Percentiles rank a stretch among this genome's conserved stretches.
Conservation (phyloP, 2,329 filamentous ascomycete genomes). For the Clarireedia homoeocarpa region DNA sequence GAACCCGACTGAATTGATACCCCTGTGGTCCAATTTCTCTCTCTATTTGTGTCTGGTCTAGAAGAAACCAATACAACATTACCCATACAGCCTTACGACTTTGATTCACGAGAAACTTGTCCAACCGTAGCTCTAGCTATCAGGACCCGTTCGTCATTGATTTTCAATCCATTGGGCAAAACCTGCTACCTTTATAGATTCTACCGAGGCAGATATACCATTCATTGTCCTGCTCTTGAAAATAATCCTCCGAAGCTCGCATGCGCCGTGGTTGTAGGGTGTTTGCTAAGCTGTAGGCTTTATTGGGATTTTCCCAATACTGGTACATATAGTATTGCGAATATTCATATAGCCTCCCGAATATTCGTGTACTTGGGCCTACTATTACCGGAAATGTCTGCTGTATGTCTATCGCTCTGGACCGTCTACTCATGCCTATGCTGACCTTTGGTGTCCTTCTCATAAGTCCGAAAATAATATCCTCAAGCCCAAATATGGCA, state of each 20-base stretch:
- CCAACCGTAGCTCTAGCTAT: no score
- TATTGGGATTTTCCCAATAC: no score
- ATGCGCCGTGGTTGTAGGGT: conserved; percentile 3
- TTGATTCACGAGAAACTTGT: background rate
- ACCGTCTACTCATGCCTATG: background rate
- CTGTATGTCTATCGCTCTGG: conserved; percentile 20
- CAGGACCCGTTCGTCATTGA: background rate
- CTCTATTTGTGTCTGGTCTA: background rate
- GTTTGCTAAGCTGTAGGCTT: conserved; percentile 16
- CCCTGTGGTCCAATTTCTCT: background rate
- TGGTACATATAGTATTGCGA: no score
- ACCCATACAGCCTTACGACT: background rate
- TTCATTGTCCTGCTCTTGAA: background rate
- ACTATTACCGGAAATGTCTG: conserved; percentile 22
- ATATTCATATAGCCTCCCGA: no score
- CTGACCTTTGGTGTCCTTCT: background rate
- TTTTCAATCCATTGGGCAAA: background rate
- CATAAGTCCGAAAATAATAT: conserved; percentile 20
- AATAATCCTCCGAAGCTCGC: background rate
- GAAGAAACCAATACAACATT: background rate
- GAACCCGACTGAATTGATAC: background rate
- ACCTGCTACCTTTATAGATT: background rate
- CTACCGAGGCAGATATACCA: background rate
- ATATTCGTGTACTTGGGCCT: conserved; percentile 12
- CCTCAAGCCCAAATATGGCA: conserved; percentile 27